phyloP scores from a whole-genome alignment of 2,329 filamentous ascomycete species.

The Ophiostoma tasmaniense region DNA sequence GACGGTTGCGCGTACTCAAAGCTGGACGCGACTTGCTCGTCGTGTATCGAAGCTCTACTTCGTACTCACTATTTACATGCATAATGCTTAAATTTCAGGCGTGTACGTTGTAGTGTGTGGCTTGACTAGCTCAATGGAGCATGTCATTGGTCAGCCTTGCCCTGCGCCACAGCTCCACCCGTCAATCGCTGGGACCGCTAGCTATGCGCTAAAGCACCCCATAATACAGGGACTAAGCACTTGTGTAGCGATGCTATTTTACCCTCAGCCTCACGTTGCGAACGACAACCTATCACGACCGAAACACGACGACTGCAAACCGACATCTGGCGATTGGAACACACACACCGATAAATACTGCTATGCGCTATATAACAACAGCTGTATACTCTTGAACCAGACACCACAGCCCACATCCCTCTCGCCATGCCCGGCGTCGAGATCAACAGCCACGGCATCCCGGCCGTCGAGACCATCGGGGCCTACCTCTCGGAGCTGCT shows the following conservation, averaged over 20 bases:
- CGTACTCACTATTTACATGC: conserved; percentile 2
- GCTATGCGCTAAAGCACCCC: conserved; percentile 6
- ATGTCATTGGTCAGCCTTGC: conserved; percentile 19
- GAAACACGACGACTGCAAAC: not conserved
- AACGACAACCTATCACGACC: not conserved
- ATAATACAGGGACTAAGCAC: not conserved
- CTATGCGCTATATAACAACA: no score
- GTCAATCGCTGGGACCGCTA: not conserved
- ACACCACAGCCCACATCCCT: conserved; percentile 9
- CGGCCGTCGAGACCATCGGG: conserved; percentile 45
- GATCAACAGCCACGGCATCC: conserved; percentile 39
- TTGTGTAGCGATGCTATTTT: not conserved
- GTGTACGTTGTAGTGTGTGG: conserved; percentile 11
- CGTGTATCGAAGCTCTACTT: not conserved
- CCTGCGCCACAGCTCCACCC: conserved; percentile 3
- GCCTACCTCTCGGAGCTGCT: conserved; percentile 50
- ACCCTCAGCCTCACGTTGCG: not conserved
- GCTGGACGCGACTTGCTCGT: conserved; percentile 5
- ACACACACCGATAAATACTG: not conserved
- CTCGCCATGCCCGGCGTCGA: conserved; percentile 43
- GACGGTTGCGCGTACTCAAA: not conserved
- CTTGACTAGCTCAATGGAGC: not conserved
- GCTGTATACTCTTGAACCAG: not conserved
- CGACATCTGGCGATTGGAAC: not conserved
- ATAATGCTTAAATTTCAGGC: not conserved